Percentiles rank a stretch among this genome's conserved stretches.
These are phyloP conservation scores for Mollisia scopiformis DNA, from an alignment of 2,329 filamentous ascomycete species.

Conservation along the genomic window DNA sequence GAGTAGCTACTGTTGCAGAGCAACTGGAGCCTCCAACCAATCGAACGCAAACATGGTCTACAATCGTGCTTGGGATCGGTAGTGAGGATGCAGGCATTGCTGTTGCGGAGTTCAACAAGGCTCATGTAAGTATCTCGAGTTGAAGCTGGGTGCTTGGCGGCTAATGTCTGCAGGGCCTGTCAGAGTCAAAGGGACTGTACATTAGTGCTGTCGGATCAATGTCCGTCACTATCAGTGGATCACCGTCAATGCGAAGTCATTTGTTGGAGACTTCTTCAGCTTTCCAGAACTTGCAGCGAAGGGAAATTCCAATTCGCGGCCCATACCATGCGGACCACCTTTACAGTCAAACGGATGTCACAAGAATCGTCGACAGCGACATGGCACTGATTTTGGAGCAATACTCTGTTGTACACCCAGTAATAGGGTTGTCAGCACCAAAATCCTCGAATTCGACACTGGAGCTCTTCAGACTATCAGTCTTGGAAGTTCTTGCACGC, in stretches of 20 bases:
- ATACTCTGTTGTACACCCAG: conserved; percentile 13
- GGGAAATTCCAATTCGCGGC: conserved; percentile 26
- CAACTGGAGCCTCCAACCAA: conserved; percentile 19
- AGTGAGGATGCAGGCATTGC: conserved; percentile 23
- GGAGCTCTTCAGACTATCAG: conserved; percentile 22
- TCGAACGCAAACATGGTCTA: conserved; percentile 24
- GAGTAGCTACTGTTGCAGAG: conserved; percentile 32
- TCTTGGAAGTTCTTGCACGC: conserved; percentile 21
- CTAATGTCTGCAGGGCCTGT: conserved; percentile 13
- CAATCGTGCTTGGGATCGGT: conserved; percentile 21
- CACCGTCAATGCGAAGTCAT: conserved; percentile 16
- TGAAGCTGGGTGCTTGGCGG: background rate
- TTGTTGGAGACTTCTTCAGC: conserved; percentile 18
- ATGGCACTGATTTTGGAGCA: conserved; percentile 11
- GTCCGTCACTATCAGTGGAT: conserved; percentile 27
- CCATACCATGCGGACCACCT: conserved; percentile 38
- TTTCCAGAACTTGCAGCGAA: conserved; percentile 20
- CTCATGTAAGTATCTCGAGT: background rate
- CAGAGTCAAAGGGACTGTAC: conserved; percentile 22
- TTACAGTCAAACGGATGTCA: conserved; percentile 29
- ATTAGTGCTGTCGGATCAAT: conserved; percentile 23
- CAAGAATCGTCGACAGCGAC: conserved; percentile 24
- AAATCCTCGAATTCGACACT: conserved; percentile 9
- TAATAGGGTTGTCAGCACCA: conserved; percentile 12
- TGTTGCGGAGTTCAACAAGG: conserved; percentile 22